Evolutionary conservation across 2,329 filamentous ascomycete genomes (phyloP), one percentile per base, ranked within the genome.

Genomic region (Cladosporium austrohemisphaericum): DNA sequence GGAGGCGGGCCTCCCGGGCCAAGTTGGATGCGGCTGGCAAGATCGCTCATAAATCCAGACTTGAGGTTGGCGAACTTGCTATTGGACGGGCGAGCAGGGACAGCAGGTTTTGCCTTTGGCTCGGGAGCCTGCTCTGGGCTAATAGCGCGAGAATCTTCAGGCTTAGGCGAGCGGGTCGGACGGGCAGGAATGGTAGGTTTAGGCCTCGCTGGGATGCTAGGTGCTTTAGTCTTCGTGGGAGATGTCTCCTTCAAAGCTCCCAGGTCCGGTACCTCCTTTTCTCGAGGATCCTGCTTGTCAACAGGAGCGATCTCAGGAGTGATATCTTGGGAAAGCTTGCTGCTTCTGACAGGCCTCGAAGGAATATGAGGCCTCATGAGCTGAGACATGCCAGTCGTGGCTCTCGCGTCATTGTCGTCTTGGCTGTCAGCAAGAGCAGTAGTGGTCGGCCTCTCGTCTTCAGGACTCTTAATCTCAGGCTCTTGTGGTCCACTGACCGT

Each of bases 31-130:
- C 90, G 86, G 60, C 89, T 91, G 68, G 97, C 95, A 33, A 98
- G 74, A 63, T 97, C 92, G 36, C 84, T 90, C 78, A 98, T 83
- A 68, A 98, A 97, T 3, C 88, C 89, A 29, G 88, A 88, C 69
- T 95, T 90, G 25, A 98, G 74, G 19, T 88, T 86, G 13, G 91
- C 89, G 65, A 98, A 94, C 73, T 97, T 97, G 60, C 83, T 81
- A 8, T 88, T 88, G 35, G 78, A 77, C 2, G 90, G 88, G 37
- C 89, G 82, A 11, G 84, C 79, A 9, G 93, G 91, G 2, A 97
- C 79, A 0, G 83, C 79, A 4, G 93, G 91, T 65, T 96, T 97
- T n/a, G 80, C 69, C 65, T 90, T 94, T 10, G 76, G 66, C 13
- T 72, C 62, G 10, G 72, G 66, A 7, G 41, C 28, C 20, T 31